Evolutionary conservation across 164 flowering plant species (phyloP).

Genomic region (Magnolia sinica): DNA sequence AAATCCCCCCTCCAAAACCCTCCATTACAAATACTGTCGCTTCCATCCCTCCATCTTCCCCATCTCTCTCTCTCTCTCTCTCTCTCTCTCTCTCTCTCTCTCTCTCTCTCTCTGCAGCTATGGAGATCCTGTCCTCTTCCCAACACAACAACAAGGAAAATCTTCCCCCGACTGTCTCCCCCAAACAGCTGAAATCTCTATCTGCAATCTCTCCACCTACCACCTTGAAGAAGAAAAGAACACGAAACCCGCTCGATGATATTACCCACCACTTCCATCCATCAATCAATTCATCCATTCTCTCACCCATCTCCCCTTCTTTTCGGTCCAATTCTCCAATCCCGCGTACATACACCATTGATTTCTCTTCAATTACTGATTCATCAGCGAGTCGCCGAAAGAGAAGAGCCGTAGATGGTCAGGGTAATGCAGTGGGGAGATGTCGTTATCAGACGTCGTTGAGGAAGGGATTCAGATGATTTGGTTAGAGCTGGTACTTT

Average conservation of each 20-base stretch:
- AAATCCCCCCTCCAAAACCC: conserved; percentile 21
- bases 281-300: not conserved
- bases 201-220: conserved; percentile 2
- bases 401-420: not conserved
- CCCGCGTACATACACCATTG: too few relatives aligned
- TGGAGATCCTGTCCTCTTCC: not conserved
- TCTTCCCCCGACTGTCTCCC: conserved; percentile 16
- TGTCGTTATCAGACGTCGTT: not conserved
- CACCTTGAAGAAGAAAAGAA: conserved; percentile 5
- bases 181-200: conserved; percentile 1
- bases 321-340: not conserved
- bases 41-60: not conserved
- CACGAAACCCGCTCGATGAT: conserved; percentile 20
- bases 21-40: conserved; percentile 12
- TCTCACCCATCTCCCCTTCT: not conserved
- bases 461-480: conserved; percentile 2
- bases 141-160: conserved; percentile 19
- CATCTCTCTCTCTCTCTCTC: conserved; percentile 15
- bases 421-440: not conserved
- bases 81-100: conserved; percentile 7
- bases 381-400: not conserved
- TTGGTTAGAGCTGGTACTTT: not conserved
- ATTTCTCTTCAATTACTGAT: not conserved
- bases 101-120: not conserved
- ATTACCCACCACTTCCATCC: conserved; percentile 14